These are phyloP conservation scores for Thielaviopsis populi DNA, from an alignment of 2,329 filamentous ascomycete species.

Conservation along the genomic window DNA sequence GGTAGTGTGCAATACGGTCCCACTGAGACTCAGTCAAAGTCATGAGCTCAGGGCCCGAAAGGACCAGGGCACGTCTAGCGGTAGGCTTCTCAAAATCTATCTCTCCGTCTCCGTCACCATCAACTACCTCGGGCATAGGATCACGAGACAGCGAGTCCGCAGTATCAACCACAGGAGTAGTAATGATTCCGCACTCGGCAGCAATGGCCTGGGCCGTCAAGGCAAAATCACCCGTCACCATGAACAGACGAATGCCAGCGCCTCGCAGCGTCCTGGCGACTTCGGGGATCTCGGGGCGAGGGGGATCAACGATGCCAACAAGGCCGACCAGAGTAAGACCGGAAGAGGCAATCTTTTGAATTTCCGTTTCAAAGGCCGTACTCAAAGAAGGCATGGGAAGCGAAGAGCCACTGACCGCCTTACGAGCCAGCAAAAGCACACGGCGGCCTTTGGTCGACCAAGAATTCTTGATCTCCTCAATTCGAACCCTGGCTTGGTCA, in stretches of 20 bases:
- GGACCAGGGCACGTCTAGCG: constrained; percentile 38
- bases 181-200: constrained; percentile 74
- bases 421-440: constrained; percentile 79
- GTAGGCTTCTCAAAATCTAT: constrained; percentile 19
- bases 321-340: constrained; percentile 88
- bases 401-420: constrained; percentile 59
- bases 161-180: constrained; percentile 36
- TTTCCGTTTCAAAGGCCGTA: constrained; percentile 65
- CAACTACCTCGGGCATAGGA: constrained; percentile 49
- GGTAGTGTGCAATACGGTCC: constrained; percentile 47
- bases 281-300: constrained; percentile 73
- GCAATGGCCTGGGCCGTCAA: constrained; percentile 68
- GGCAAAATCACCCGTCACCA: constrained; percentile 89
- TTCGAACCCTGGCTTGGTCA: constrained; percentile 49
- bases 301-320: constrained; percentile 92
- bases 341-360: constrained; percentile 66
- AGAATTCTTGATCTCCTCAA: constrained; percentile 67
- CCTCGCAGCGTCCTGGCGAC: constrained; percentile 82
- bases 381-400: constrained; percentile 59
- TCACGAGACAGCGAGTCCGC: constrained; percentile 34
- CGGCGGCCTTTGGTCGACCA: constrained; percentile 88
- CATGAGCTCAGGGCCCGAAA: constrained; percentile 51
- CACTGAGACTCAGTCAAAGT: constrained; percentile 53
- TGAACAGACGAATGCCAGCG: constrained; percentile 89
- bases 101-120: constrained; percentile 20